phyloP scores from a whole-genome alignment of 345 rosid genomes.

The Brassica incana region DNA sequence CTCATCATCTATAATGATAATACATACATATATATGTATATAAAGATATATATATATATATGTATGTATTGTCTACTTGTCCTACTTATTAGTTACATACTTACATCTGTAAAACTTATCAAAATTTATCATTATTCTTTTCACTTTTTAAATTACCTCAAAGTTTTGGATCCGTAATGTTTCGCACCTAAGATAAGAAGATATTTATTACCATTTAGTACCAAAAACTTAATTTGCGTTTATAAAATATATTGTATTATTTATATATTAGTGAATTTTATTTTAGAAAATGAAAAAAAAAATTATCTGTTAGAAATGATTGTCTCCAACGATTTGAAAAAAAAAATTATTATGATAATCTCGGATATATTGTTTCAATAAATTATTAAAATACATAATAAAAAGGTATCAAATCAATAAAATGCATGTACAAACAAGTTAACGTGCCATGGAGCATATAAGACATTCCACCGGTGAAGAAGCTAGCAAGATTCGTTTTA shows the following conservation, averaged over 20 bases:
- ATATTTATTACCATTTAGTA: background rate
- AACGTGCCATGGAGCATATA: constrained; percentile 2
- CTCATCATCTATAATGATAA: background rate
- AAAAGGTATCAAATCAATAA: background rate
- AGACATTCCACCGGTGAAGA: background rate
- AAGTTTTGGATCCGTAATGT: background rate
- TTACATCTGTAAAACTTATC: background rate
- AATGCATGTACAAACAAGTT: background rate
- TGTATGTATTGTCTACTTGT: background rate
- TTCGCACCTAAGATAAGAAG: background rate
- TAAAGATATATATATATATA: too few relatives aligned
- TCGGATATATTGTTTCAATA: background rate
- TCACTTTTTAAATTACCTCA: background rate
- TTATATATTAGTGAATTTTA: background rate
- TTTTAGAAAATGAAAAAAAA: background rate
- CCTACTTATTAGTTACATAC: background rate
- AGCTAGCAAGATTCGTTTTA: background rate
- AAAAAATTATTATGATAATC: background rate
- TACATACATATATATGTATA: background rate
- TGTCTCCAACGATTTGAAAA: background rate
- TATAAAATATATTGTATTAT: background rate
- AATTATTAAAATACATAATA: background rate
- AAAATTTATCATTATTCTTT: background rate
- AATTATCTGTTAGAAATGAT: background rate
- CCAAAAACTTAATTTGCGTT: background rate